These are phyloP conservation scores for Aspergillus incahuasiensis DNA, from an alignment of 495 filamentous ascomycete species.

Conservation along the genomic window DNA sequence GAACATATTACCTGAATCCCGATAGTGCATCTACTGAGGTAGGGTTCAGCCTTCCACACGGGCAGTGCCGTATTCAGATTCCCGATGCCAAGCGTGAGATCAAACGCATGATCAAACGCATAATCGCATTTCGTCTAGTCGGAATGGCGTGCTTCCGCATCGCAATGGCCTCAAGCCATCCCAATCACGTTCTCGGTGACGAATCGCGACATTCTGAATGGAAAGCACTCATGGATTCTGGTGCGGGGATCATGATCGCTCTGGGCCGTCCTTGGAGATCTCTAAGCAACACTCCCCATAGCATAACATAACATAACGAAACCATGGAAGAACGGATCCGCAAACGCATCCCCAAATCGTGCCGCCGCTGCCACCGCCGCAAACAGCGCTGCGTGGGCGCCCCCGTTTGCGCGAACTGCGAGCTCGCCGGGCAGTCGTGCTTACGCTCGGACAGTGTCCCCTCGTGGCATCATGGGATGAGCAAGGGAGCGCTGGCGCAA, in stretches of 20 bases:
- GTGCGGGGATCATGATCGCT: neutral
- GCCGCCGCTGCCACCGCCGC: conserved; percentile 24
- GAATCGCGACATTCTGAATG: neutral
- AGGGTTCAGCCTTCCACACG: neutral
- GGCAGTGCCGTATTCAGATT: neutral
- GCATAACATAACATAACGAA: neutral
- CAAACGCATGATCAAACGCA: too few species aligned
- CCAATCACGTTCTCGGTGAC: neutral
- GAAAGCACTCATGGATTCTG: neutral
- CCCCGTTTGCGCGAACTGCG: conserved; percentile 23
- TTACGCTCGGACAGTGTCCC: conserved; percentile 16
- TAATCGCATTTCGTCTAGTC: neutral
- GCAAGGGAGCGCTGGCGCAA: conserved; percentile 21
- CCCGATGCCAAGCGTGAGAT: neutral
- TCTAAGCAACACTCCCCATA: neutral
- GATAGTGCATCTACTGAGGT: too few species aligned
- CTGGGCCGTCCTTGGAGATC: neutral
- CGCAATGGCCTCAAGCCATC: conserved; percentile 2
- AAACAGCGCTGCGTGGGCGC: conserved; percentile 26
- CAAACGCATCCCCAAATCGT: conserved; percentile 25
- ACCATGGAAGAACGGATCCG: conserved; percentile 30
- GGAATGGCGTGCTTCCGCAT: conserved; percentile 9
- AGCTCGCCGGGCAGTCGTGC: conserved; percentile 19
- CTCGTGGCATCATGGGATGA: conserved; percentile 30
- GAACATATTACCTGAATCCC: too few species aligned